Base-by-base conservation (phyloP, 495 filamentous ascomycete genomes). In the Hypoxylon trugodes region DNA sequence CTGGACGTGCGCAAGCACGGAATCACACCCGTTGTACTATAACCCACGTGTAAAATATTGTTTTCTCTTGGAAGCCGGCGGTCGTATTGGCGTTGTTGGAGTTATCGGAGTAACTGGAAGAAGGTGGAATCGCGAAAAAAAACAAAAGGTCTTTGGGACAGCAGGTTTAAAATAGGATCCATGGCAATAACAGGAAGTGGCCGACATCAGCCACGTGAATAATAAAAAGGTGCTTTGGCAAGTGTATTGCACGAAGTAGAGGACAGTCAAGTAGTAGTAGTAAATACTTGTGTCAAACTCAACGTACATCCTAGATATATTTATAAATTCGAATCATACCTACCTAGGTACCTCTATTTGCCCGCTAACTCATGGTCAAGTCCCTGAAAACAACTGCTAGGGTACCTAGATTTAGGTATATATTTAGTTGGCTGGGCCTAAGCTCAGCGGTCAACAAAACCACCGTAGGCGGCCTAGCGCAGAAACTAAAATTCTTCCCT, bases 1-100 rank as follows among this genome's bases (percentile, higher is more conserved):
- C 15, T 18, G 57, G 22, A 53, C 22, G 38, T 61, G 57, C 57
- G 57, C 57, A 53, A 61, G 57, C 57, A 61, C 57, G n/a, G 16
- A 28, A 38, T 37, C 12, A 28, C 19, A 26, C 35, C 35, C 24
- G 9, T 24, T 53, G 58, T 61, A 61, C 6, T 35, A 49, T 61
- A 61, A 21, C 15, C 15, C 32, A 45, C 13, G 24, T 46, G 57
- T 52, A 42, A 33, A 15, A 40, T 52, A 52, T 9, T 37, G 36
- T 36, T 26, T 25, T 42, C 3, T 35, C 15, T 32, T 30, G 46
- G 28, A n/a, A 45, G 46, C 10, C 25, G 12, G 22, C 7, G 10
- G 28, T 21, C 16, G n/a, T 42, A n/a, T 22, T 12, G 47, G 57
- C 57, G 38, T 59, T 60, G 28, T 18, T 41, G 45, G 35, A 35